Evolutionary conservation across 2,329 filamentous ascomycete genomes (phyloP), one percentile per base, ranked within the genome.

Genomic region (Trichophyton verrucosum): DNA sequence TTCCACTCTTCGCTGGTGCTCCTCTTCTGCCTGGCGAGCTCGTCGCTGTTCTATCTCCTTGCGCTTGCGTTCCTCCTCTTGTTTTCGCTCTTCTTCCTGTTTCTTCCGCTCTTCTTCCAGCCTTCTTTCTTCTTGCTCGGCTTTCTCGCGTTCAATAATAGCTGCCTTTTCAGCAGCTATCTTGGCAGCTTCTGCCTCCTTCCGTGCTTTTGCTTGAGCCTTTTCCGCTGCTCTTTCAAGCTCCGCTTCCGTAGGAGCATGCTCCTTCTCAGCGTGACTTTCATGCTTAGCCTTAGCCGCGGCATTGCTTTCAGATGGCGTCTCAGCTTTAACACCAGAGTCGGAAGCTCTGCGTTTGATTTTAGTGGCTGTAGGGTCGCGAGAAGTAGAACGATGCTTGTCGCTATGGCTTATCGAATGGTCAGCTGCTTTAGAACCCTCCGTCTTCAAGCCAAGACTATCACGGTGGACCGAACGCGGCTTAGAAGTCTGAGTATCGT

Each of bases 1-100:
- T 62, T 77, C 75, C 24, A 74, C 64, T 8, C 71, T 71, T 64
- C 74, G 75, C 61, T 74, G 73, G 5, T 71, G 75, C 60, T 79
- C 77, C 60, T 78, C 77, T 63, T 78, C 77, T 30, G 74, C 76
- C 66, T 76, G 74, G 62, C 74, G 74, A 51, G 71, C 66, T 49
- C 73, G 75, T 57, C 74, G 70, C 61, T 76, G 73, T 58, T 74
- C 72, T 63, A 74, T 74, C 61, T 74, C 74, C 59, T 72, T 74
- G 61, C 71, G 74, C 63, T 72, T 65, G 24, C 61, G 64, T 30
- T 66, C 67, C 58, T 69, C 71, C 62, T 71, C 67, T 38, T 60
- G 24, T 13, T 20, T 59, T 17, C 42, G 57, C 44, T 59, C 57
- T 62, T 77, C 75, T 61, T 74, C 74, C 58, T 71, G 73, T 62